A percentile compares a stretch with the other conserved stretches of the same genome.
phyloP scores from a whole-genome alignment of 2,329 filamentous ascomycete species.

The Colletotrichum godetiae region DNA sequence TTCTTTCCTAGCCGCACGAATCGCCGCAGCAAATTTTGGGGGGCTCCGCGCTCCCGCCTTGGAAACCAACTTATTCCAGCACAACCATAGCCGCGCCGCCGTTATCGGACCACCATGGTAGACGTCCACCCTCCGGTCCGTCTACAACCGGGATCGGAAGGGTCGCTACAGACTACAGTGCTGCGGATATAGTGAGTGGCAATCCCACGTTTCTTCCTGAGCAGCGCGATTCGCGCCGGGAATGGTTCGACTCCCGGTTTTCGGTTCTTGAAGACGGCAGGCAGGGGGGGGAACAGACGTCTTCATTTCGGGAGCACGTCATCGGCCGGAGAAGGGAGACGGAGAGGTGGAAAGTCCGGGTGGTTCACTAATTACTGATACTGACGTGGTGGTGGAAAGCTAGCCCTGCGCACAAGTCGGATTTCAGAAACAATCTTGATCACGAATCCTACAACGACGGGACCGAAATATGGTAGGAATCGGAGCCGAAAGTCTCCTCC shows the following conservation, averaged over 20 bases:
- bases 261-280: not conserved
- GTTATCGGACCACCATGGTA: slow-evolving; percentile 4
- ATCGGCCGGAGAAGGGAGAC: not conserved
- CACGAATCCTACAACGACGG: not conserved
- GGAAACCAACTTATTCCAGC: not conserved
- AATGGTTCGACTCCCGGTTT: not conserved
- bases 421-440: not conserved
- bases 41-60: not conserved
- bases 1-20: not conserved
- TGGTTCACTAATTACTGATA: not conserved
- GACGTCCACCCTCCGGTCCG: not conserved
- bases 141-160: not conserved
- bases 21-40: not conserved
- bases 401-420: not conserved
- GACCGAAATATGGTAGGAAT: not conserved
- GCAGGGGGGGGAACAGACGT: not conserved
- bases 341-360: not conserved
- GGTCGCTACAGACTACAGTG: not conserved
- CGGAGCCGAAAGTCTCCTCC: not conserved
- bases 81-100: not conserved
- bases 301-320: not conserved
- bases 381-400: not conserved
- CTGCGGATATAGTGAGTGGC: not conserved
- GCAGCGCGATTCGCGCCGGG: not conserved
- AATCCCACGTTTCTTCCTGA: not conserved